A percentile compares a stretch with the other conserved stretches of the same genome.
phyloP scores from a whole-genome alignment of 2,329 filamentous ascomycete species.

The Neophaeococcomyces mojaviensis region DNA sequence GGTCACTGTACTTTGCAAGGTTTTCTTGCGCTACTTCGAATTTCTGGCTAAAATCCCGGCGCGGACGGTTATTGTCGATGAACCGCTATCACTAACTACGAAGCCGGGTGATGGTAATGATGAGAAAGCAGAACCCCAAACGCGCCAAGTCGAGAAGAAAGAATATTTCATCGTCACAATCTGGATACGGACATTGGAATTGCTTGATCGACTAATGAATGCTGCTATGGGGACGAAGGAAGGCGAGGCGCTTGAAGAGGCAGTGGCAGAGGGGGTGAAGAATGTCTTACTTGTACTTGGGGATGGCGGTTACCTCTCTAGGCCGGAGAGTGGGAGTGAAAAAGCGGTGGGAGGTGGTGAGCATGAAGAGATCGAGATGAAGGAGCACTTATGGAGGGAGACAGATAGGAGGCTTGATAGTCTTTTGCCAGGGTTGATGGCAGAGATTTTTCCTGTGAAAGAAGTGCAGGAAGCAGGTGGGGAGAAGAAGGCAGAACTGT shows the following conservation, averaged over 20 bases:
- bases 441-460: constrained; percentile 19
- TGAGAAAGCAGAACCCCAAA: background rate
- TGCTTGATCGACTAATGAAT: constrained; percentile 94
- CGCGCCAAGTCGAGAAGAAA: background rate
- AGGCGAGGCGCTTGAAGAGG: constrained; percentile 63
- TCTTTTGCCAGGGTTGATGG: constrained; percentile 53
- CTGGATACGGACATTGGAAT: constrained; percentile 85
- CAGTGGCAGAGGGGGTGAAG: constrained; percentile 89
- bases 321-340: background rate
- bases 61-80: constrained; percentile 1
- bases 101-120: background rate
- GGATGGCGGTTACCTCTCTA: constrained; percentile 66
- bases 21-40: constrained; percentile 89
- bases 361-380: constrained; percentile 31
- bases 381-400: constrained; percentile 52
- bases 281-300: constrained; percentile 95
- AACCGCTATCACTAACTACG: background rate
- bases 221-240: constrained; percentile 29
- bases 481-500: background rate
- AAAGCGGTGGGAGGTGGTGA: constrained; percentile 31
- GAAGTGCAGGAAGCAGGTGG: background rate
- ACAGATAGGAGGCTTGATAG: constrained; percentile 53
- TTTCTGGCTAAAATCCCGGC: constrained; percentile 52
- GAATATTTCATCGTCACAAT: constrained; percentile 34
- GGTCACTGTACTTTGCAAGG: constrained; percentile 84